Evolutionary conservation across 306 rosid genomes (phyloP).

Genomic region (Acacia acuminata): DNA sequence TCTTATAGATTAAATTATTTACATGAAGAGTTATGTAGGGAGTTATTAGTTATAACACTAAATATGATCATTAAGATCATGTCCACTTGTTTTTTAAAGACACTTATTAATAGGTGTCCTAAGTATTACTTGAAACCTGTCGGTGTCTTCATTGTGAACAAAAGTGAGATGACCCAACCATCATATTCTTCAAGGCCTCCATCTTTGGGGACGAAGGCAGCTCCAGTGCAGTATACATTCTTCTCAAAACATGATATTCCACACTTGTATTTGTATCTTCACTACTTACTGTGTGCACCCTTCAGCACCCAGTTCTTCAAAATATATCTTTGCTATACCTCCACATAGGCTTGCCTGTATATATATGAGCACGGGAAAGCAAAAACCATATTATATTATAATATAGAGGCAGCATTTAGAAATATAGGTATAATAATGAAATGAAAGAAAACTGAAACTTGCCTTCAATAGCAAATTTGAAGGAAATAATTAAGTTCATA

Average conservation of each 20-base stretch:
- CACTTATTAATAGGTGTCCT: no score
- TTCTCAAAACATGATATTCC: slow-evolving; percentile 63
- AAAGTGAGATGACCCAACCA: slow-evolving; percentile 74
- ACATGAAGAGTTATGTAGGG: no score
- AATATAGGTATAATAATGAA: neutral
- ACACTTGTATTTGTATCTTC: neutral
- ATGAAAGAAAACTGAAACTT: no score
- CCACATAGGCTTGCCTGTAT: slow-evolving; percentile 37
- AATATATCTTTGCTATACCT: slow-evolving; percentile 54
- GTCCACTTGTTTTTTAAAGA: no score
- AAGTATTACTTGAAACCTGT: no score
- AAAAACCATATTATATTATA: neutral
- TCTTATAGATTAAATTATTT: no score
- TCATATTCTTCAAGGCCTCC: slow-evolving; percentile 68
- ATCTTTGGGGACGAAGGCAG: slow-evolving; percentile 56
- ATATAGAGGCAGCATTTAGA: neutral
- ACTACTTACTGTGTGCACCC: neutral
- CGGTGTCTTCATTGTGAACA: slow-evolving; percentile 72
- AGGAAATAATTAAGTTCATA: no score
- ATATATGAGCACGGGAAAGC: neutral
- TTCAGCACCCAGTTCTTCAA: slow-evolving; percentile 20
- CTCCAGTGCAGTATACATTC: slow-evolving; percentile 62
- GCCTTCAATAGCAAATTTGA: slow-evolving; percentile 37
- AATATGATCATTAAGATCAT: no score
- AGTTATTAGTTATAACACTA: no score